Percentiles rank a stretch among this genome's conserved stretches.
Conservation (phyloP, 306 rosid species). For the Bauhinia variegata region DNA sequence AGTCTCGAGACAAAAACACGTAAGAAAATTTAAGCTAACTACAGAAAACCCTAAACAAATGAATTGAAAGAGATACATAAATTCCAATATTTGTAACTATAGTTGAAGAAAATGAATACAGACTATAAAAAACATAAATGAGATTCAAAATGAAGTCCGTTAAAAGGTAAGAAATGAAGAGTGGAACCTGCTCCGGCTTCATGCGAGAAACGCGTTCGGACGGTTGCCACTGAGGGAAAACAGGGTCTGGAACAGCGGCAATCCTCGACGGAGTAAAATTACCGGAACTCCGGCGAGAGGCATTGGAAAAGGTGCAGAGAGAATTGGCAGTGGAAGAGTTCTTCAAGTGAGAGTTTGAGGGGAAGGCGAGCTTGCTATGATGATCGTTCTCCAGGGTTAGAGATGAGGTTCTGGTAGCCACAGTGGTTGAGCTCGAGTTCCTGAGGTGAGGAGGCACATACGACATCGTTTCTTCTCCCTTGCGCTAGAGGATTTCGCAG, state of each 20-base stretch:
- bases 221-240: constrained; percentile 72
- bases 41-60: constrained; percentile 34
- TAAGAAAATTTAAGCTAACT: background rate
- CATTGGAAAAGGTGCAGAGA: constrained; percentile 39
- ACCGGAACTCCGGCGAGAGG: constrained; percentile 58
- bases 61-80: constrained; percentile 8
- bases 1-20: background rate
- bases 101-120: background rate
- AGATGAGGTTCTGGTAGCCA: constrained; percentile 45
- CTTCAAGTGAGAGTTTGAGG: constrained; percentile 42
- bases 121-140: background rate
- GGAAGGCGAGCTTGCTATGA: constrained; percentile 54
- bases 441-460: constrained; percentile 86
- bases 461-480: constrained; percentile 66
- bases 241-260: constrained; percentile 47
- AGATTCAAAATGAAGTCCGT: background rate
- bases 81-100: constrained; percentile 15
- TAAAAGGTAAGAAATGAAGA: background rate
- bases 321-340: constrained; percentile 31
- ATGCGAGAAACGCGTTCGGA: constrained; percentile 83
- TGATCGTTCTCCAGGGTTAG: constrained; percentile 47
- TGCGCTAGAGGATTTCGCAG: background rate
- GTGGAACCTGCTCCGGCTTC: constrained; percentile 66
- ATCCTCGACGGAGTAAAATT: constrained; percentile 36
- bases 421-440: constrained; percentile 52